A percentile compares a stretch with the other conserved stretches of the same genome.
These are phyloP conservation scores for Otatea glauca DNA, from an alignment of 176 grass and related monocot genomes.

Conservation along the genomic window DNA sequence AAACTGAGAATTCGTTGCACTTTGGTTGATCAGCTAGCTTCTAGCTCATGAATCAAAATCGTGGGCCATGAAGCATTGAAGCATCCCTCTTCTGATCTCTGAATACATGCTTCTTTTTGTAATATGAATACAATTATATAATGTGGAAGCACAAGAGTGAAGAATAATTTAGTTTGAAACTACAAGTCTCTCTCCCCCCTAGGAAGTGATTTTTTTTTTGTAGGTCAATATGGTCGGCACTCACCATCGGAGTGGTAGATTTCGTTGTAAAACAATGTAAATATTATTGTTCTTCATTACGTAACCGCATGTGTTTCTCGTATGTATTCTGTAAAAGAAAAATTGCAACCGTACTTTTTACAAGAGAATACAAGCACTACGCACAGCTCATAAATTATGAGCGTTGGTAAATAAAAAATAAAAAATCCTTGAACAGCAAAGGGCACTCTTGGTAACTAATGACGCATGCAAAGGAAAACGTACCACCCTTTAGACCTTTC, in stretches of 20 bases:
- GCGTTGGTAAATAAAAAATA: background rate
- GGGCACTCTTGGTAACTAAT: background rate
- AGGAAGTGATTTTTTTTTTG: too few relatives aligned
- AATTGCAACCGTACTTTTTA: too few relatives aligned
- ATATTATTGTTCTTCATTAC: background rate
- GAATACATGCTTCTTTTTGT: background rate
- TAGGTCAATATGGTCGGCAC: too few relatives aligned
- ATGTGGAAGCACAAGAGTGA: too few relatives aligned
- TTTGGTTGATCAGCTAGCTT: background rate
- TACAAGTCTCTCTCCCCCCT: too few relatives aligned
- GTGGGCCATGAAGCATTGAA: conserved; percentile 10
- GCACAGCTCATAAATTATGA: too few relatives aligned
- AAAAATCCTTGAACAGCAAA: background rate
- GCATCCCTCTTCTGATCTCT: background rate
- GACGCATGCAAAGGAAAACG: conserved; percentile 28
- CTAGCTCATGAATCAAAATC: background rate
- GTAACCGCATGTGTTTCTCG: background rate
- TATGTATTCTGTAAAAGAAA: too few relatives aligned
- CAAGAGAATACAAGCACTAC: too few relatives aligned
- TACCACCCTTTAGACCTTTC: conserved; percentile 36
- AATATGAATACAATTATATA: too few relatives aligned
- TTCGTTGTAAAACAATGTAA: background rate
- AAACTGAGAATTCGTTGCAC: background rate
- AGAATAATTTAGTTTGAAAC: too few relatives aligned
- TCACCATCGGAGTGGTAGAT: too few relatives aligned